Percentiles rank a stretch among this genome's conserved stretches.
Evolutionary conservation across 345 rosid species (phyloP).

Genomic region (Fremontodendron californicum): DNA sequence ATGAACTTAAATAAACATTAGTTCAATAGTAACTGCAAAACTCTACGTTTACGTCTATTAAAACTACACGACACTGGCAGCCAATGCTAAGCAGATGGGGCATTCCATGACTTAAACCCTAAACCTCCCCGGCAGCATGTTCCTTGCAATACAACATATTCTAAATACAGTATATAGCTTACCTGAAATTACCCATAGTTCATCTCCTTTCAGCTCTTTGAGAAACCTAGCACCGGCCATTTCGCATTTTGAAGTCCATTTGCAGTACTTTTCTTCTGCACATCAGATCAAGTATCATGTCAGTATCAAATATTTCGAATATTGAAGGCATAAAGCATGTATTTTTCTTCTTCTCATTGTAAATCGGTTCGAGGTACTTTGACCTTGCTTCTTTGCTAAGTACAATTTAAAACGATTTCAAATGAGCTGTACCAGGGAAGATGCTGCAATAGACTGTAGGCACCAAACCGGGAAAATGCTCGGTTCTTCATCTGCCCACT

Average conservation of each 20-base stretch:
- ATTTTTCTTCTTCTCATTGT: background rate
- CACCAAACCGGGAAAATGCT: background rate
- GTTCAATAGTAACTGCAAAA: background rate
- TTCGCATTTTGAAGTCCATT: background rate
- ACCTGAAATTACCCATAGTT: background rate
- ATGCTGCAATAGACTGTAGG: background rate
- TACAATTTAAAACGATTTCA: background rate
- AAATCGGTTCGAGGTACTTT: background rate
- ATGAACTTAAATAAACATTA: background rate
- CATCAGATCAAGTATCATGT: background rate
- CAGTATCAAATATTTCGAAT: background rate
- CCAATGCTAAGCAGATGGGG: background rate
- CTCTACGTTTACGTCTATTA: background rate
- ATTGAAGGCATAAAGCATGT: background rate
- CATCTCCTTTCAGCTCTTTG: background rate
- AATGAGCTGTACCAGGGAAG: background rate
- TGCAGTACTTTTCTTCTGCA: background rate
- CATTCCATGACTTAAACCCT: background rate
- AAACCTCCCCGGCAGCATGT: background rate
- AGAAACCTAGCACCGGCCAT: background rate
- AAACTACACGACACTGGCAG: background rate
- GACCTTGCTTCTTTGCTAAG: background rate
- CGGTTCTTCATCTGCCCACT: background rate
- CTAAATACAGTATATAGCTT: background rate
- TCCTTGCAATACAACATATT: background rate